These are phyloP conservation scores for Vitis rotundifolia DNA, from an alignment of 164 flowering plant genomes.

Conservation along the genomic window DNA sequence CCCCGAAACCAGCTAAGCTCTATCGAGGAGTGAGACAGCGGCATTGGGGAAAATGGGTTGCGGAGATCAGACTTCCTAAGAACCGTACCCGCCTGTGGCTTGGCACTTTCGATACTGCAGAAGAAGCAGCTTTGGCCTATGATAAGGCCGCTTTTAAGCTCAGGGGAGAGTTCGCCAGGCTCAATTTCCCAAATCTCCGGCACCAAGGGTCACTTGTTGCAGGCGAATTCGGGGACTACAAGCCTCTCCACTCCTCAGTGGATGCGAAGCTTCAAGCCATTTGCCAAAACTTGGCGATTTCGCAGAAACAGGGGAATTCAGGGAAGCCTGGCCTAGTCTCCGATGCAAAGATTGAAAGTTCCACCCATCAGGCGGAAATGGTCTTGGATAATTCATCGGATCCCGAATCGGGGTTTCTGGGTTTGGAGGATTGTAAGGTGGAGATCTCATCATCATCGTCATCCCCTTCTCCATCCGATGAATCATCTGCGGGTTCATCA, in stretches of 20 bases:
- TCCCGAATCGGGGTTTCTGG: conserved; percentile 2
- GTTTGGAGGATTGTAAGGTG: conserved; percentile 18
- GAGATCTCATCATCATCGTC: conserved; percentile 21
- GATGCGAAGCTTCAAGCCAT: conserved; percentile 66
- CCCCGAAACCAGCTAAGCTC: conserved; percentile 41
- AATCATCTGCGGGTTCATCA: conserved; percentile 20
- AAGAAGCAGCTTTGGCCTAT: conserved; percentile 61
- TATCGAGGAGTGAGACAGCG: conserved; percentile 68
- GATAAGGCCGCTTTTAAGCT: conserved; percentile 60
- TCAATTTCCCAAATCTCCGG: conserved; percentile 51
- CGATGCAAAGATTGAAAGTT: neutral
- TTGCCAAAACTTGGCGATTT: conserved; percentile 37
- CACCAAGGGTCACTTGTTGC: conserved; percentile 27
- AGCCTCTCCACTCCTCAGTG: conserved; percentile 64
- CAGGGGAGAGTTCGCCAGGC: conserved; percentile 57
- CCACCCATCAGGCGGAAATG: neutral
- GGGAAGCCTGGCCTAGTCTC: conserved; percentile 9
- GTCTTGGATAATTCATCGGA: conserved; percentile 1
- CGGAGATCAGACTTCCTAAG: conserved; percentile 63
- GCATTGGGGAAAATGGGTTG: conserved; percentile 79
- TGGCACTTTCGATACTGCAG: conserved; percentile 63
- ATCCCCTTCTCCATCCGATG: conserved; percentile 17
- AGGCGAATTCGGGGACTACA: conserved; percentile 34
- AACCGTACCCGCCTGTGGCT: conserved; percentile 70
- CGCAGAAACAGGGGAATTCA: conserved; percentile 42